phyloP scores from a whole-genome alignment of 1,284 basidiomycete species.

The Erythrobasidium hasegawianum region DNA sequence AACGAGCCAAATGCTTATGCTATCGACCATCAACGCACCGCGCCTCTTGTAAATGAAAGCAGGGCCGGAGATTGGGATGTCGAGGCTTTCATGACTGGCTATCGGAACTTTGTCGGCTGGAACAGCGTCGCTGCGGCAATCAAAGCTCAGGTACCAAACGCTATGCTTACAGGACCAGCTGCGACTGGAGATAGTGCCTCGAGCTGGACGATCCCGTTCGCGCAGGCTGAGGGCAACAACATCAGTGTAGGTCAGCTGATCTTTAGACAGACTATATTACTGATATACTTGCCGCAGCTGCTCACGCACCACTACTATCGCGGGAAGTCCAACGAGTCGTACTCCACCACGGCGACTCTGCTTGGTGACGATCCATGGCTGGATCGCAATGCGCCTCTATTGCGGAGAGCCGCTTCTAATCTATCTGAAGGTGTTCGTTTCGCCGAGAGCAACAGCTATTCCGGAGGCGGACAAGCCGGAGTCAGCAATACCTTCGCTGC shows the following conservation, averaged over 20 bases:
- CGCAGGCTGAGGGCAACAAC: neutral
- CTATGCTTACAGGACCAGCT: neutral
- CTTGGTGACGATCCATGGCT: neutral
- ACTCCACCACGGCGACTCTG: neutral
- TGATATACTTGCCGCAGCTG: neutral
- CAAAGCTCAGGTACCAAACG: neutral
- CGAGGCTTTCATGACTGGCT: neutral
- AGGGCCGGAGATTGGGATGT: neutral
- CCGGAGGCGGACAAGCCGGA: neutral
- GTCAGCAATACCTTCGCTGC: neutral
- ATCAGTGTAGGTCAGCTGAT: no score
- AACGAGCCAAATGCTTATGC: neutral
- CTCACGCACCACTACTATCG: constrained; percentile 1
- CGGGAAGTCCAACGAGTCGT: neutral
- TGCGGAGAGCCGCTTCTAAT: neutral
- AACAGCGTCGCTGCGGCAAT: neutral
- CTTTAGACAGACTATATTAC: no score
- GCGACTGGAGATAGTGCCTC: neutral
- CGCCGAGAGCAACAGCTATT: neutral
- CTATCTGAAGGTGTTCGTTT: neutral
- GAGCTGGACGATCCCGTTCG: neutral
- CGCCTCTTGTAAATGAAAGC: neutral
- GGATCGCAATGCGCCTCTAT: neutral
- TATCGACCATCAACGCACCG: neutral
- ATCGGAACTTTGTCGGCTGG: neutral